Evolutionary conservation across 345 rosid genomes (phyloP), one percentile per base, ranked within the genome.

Genomic region (Lumnitzera racemosa): DNA sequence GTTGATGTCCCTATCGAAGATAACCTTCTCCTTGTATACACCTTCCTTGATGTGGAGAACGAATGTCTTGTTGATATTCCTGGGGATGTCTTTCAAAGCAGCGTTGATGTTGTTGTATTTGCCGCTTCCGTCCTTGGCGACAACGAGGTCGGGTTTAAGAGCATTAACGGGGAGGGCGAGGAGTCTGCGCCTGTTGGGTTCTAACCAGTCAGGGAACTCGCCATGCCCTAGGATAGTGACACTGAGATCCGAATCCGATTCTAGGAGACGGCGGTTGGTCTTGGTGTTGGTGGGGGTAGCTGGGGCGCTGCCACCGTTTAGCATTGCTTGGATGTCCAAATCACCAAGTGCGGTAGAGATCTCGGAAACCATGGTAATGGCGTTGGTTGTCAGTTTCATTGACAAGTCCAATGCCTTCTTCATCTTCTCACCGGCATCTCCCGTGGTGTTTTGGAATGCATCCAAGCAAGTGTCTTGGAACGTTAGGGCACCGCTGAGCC

Each of bases 381-480:
- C 74, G 12, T 76, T 76, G 76, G 63, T 61, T 55, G 74, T 73
- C 27, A 80, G 56, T 65, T 66, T 61, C 70, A 63, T 67, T n/a
- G 79, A 56, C 6, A 63, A 14, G 27, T 73, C 62, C 51, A 80
- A 46, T 36, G 67, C 58, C 27, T 47, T 15, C 53, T 47, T 70
- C 81, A 73, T 80, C 59, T 71, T 66, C 46, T 61, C 60, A 11
- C 71, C 69, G 0, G 79, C 81, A 0, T 68, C 51, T 5, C 72
- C 58, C 12, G 81, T 70, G 11, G 73, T 62, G 57, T 76, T 76
- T 27, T 65, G 57, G 61, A 80, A 76, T 6, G 66, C 81, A 46
- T 80, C 81, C 31, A 76, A 46, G 68, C 84, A 80, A 5, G 84
- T 76, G 46, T 73, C 84, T 58, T 80, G 76, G 51, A 67, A 76